A percentile compares a stretch with the other conserved stretches of the same genome.
Conservation (phyloP, 2,329 filamentous ascomycete genomes). For the Penicillium thymicola region DNA sequence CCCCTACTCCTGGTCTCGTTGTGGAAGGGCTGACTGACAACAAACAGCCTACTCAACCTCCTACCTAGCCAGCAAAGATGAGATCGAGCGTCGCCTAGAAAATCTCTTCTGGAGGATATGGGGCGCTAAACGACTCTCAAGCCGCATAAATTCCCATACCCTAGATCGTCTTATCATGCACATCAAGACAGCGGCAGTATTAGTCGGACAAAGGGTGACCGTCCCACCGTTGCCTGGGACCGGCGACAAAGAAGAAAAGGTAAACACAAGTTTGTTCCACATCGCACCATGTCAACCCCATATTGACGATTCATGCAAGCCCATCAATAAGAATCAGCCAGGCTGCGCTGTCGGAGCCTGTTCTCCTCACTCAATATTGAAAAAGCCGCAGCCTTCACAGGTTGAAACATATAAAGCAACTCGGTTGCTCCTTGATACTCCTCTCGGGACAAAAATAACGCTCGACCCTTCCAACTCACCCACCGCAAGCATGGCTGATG, state of each 20-base stretch:
- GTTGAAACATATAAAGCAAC: conserved; percentile 30
- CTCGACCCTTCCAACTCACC: conserved; percentile 27
- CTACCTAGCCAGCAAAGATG: conserved; percentile 41
- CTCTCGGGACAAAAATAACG: conserved; percentile 25
- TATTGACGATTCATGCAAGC: not conserved
- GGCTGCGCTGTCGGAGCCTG: not conserved
- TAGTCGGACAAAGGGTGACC: not conserved
- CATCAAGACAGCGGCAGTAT: conserved; percentile 37
- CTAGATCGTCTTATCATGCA: conserved; percentile 45
- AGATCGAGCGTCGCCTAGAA: conserved; percentile 45
- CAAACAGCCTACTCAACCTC: conserved; percentile 47
- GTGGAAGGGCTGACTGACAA: not conserved
- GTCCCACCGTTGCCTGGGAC: not conserved
- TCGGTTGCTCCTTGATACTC: conserved; percentile 30
- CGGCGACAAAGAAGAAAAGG: not conserved
- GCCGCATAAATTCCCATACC: conserved; percentile 37
- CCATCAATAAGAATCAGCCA: not conserved
- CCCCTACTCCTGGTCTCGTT: not conserved
- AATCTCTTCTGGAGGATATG: conserved; percentile 55
- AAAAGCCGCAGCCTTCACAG: conserved; percentile 33
- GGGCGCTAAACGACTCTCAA: conserved; percentile 40
- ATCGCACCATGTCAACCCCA: not conserved
- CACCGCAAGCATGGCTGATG: conserved; percentile 15
- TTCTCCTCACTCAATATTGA: conserved; percentile 38
- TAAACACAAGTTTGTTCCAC: not conserved